Percentiles rank a stretch among this genome's conserved stretches.
Conservation (phyloP, 306 rosid genomes). For the Cicer yamashitae region DNA sequence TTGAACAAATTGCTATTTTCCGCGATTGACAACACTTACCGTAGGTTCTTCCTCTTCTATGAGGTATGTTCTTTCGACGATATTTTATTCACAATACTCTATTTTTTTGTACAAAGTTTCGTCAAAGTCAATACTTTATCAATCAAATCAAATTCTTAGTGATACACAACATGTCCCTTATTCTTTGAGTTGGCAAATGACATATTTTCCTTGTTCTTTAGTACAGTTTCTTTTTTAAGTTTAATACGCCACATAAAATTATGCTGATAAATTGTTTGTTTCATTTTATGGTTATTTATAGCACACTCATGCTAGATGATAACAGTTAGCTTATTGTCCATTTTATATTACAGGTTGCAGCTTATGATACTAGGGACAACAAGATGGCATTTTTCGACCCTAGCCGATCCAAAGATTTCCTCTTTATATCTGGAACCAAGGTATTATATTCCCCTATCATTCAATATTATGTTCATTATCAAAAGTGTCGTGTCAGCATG, state of each 20-base stretch:
- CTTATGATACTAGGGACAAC: conserved; percentile 74
- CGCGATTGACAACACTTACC: too few relatives aligned
- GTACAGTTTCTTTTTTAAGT: background rate
- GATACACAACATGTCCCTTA: conserved; percentile 21
- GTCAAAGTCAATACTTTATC: background rate
- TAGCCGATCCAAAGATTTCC: conserved; percentile 79
- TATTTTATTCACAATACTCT: conserved; percentile 17
- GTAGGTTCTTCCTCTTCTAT: background rate
- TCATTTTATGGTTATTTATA: background rate
- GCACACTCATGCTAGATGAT: background rate
- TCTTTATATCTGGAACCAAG: conserved; percentile 98
- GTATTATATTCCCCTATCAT: conserved; percentile 48
- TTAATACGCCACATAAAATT: conserved; percentile 1
- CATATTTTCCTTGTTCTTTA: background rate
- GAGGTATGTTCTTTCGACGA: background rate
- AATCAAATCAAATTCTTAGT: background rate
- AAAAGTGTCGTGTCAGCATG: background rate
- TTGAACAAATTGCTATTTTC: too few relatives aligned
- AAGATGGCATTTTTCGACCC: conserved; percentile 99
- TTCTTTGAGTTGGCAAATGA: conserved; percentile 33
- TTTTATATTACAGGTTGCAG: conserved; percentile 80
- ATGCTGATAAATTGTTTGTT: conserved; percentile 10
- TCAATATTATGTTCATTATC: background rate
- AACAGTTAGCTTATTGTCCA: conserved; percentile 3
- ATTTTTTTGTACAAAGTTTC: conserved; percentile 21